Base-by-base conservation (phyloP, 495 filamentous ascomycete genomes). In the Podospora sp. region DNA sequence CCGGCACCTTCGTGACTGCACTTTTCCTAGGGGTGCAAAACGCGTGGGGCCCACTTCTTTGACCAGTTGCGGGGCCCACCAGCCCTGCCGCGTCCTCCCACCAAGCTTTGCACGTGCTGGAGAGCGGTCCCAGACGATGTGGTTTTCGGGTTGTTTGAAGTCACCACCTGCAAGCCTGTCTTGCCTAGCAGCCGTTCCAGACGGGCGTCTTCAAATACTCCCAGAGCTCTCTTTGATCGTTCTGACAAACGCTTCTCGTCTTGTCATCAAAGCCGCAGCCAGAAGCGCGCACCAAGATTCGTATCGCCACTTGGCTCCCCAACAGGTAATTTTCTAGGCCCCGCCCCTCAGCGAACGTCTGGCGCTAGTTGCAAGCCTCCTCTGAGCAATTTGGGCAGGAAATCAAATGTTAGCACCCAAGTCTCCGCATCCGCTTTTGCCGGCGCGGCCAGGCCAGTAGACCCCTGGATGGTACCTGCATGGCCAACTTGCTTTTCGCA, bases 371-470 rank as follows among this genome's bases (percentile, higher is more conserved):
- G 35, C 20, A 35, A 49, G 63, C 27, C 52, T 57, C 63, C 53
- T 24, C 52, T 53, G 46, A 36, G 63, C 40, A 65, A 65, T 40
- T 65, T 65, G 57, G 51, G 51, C 27, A 29, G 61, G 26, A 53
- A 58, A 65, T 65, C 52, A 65, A 58, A 65, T 65, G 33, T 65
- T 65, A 65, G 63, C 24, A 20, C 33, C n/a, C 21, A 56, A 56
- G 63, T 56, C 53, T 16, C 63, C 24, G 18, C 29, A 40, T 27
- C 52, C 63, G 29, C 33, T 27, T 49, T 50, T 9, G 29, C 16
- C 29, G 51, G 35, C 33, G 33, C 16, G 14, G 14, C 52, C 11
- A 21, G 50, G 50, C 25, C 49, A 20, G 61, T 20, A 33, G 20
- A 18, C n/a, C 25, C 56, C 46, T 21, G 36, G 56, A 22, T 8